Percentiles rank a stretch among this genome's conserved stretches.
Evolutionary conservation across 768 basidiomycete species (phyloP).

Genomic region (Psilocybe cyanescens): DNA sequence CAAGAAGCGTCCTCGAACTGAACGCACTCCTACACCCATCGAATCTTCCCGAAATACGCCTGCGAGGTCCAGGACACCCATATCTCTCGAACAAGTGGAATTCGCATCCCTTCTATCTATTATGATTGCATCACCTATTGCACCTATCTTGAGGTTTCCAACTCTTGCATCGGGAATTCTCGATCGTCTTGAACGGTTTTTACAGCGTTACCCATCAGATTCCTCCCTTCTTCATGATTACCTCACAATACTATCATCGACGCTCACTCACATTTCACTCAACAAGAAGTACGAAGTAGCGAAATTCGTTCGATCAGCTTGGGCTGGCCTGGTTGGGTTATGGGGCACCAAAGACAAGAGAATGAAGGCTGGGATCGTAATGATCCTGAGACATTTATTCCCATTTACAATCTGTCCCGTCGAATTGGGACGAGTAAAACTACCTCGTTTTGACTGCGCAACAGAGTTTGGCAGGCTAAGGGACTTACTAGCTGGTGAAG

Average conservation of each 20-base stretch:
- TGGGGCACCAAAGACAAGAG: conserved; percentile 82
- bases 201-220: conserved; percentile 69
- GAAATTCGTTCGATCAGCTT: conserved; percentile 61
- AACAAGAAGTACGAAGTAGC: conserved; percentile 68
- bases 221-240: conserved; percentile 82
- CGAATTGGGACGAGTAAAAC: conserved; percentile 21
- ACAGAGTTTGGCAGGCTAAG: conserved; percentile 57
- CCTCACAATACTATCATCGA: conserved; percentile 66
- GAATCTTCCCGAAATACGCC: conserved; percentile 28
- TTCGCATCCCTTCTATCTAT: conserved; percentile 66
- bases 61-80: conserved; percentile 25
- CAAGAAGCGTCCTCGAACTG: conserved; percentile 43
- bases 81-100: conserved; percentile 70
- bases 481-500: conserved; percentile 62
- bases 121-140: conserved; percentile 58
- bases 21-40: conserved; percentile 22
- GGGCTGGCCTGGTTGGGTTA: conserved; percentile 66
- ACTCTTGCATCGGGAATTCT: conserved; percentile 59
- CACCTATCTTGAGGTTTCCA: conserved; percentile 55
- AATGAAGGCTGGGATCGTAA: conserved; percentile 79
- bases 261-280: conserved; percentile 76
- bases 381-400: conserved; percentile 72
- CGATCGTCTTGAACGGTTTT: conserved; percentile 50
- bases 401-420: conserved; percentile 56
- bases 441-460: conserved; percentile 39